Evolutionary conservation across 2,329 filamentous ascomycete genomes (phyloP), one percentile per base, ranked within the genome.

Genomic region (Talaromyces sp.): DNA sequence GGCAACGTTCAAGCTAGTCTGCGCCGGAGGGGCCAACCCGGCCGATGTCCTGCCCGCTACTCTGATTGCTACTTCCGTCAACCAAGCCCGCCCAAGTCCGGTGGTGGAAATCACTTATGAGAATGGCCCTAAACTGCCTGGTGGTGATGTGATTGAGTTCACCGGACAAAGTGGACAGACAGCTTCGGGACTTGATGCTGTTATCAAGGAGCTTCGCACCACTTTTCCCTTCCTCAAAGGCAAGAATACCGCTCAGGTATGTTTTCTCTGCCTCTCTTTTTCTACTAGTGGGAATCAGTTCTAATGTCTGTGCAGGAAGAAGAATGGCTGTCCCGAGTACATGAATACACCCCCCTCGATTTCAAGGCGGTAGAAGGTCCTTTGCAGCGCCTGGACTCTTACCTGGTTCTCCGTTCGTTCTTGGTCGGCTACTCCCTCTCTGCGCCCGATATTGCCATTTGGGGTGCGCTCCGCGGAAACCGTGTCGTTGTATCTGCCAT

Each of bases 341-440:
- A 81, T 54, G 75, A 78, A 18, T 76, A 87, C 61, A 79, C 81
- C 64, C 75, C 82, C 44, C 78, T 85, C 59, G 91, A 96, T 77
- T 95, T 96, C 80, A 96, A 95, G 79, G 82, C 88, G 62, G 87
- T 93, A 66, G 91, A 95, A 72, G 84, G 86, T 30, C 83, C 87
- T 63, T 84, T 96, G 60, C 82, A 85, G 69, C 87, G 90, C 68
- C 87, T 97, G 65, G 92, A 97, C 76, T 90, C 91, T 75, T 90
- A 96, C 79, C 85, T 98, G 64, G 91, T 88, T 4, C 86, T 97
- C 34, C 89, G 94, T 70, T 91, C 91, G 14, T 95, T 95, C 78
- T 83, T 97, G 67, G 86, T 91, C 57, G 92, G 92, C 64, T 94
- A 96, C 81, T 82, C 82, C 30, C 81, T 95, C 56, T 88, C 88